A percentile compares a stretch with the other conserved stretches of the same genome.
These are phyloP conservation scores for Jaapia argillacea DNA, from an alignment of 768 basidiomycete species.

Conservation along the genomic window DNA sequence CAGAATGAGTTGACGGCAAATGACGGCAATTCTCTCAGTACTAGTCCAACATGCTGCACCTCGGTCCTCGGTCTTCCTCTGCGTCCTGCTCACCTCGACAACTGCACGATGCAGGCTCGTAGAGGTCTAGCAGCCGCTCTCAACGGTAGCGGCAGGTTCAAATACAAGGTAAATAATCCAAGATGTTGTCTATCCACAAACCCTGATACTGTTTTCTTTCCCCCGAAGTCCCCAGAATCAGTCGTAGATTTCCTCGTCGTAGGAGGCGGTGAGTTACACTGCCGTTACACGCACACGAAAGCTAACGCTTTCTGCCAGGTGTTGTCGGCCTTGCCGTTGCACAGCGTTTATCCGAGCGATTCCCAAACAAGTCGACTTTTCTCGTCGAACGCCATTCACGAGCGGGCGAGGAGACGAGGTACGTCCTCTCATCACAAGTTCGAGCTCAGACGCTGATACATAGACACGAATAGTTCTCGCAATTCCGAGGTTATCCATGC, in stretches of 20 bases:
- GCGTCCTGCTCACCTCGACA: too few species aligned
- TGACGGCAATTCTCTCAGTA: too few species aligned
- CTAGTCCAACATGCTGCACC: too few species aligned
- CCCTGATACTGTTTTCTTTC: neutral
- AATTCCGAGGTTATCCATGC: conserved; percentile 96
- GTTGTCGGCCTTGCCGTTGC: conserved; percentile 84
- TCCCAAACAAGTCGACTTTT: conserved; percentile 62
- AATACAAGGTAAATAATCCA: conserved; percentile 41
- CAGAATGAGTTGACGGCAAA: too few species aligned
- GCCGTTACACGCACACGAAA: neutral
- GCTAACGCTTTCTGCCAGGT: conserved; percentile 28
- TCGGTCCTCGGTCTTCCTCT: too few species aligned
- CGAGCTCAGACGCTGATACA: conserved; percentile 2
- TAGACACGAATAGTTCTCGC: conserved; percentile 47
- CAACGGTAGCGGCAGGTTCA: conserved; percentile 48
- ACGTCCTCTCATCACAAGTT: conserved; percentile 4
- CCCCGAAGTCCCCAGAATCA: conserved; percentile 54
- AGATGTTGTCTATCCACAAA: neutral
- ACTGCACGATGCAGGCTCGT: neutral
- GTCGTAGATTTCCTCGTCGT: conserved; percentile 79
- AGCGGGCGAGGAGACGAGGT: conserved; percentile 86
- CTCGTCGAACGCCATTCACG: conserved; percentile 69
- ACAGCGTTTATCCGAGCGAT: conserved; percentile 53
- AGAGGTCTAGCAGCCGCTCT: conserved; percentile 49
- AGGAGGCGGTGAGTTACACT: conserved; percentile 60